phyloP scores from a whole-genome alignment of 768 basidiomycete genomes.

The Suillus occidentalis region DNA sequence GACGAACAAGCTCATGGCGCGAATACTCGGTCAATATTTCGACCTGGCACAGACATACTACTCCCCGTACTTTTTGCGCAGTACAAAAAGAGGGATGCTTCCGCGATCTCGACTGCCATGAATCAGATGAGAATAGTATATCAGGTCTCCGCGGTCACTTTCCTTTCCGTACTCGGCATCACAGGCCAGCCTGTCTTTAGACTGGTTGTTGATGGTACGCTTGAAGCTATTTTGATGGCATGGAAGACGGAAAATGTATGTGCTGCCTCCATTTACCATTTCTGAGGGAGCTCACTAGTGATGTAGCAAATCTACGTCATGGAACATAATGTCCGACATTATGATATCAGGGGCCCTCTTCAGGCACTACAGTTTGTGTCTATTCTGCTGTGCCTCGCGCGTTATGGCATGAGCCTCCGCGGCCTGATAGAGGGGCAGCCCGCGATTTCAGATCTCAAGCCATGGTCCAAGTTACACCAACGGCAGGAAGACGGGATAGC shows the following conservation, averaged over 20 bases:
- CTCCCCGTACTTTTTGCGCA: background rate
- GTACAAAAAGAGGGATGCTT: background rate
- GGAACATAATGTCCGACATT: background rate
- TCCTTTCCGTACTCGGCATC: background rate
- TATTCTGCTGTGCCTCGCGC: background rate
- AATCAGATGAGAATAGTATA: background rate
- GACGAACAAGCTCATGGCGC: too few species aligned
- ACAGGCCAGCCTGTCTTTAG: conserved; percentile 4
- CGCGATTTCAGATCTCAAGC: background rate
- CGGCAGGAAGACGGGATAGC: background rate
- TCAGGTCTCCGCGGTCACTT: background rate
- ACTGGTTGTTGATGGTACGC: background rate
- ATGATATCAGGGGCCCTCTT: background rate
- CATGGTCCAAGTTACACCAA: background rate
- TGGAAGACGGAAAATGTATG: background rate
- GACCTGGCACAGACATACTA: background rate
- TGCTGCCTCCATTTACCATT: background rate
- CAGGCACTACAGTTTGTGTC: background rate
- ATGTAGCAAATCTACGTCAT: background rate
- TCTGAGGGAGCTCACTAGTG: background rate
- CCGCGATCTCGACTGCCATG: background rate
- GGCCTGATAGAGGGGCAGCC: background rate
- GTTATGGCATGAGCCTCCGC: background rate
- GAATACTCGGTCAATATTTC: too few species aligned
- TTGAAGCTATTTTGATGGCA: background rate